These are phyloP conservation scores for Diaporthe vaccinii DNA, from an alignment of 2,329 filamentous ascomycete genomes.

Conservation along the genomic window DNA sequence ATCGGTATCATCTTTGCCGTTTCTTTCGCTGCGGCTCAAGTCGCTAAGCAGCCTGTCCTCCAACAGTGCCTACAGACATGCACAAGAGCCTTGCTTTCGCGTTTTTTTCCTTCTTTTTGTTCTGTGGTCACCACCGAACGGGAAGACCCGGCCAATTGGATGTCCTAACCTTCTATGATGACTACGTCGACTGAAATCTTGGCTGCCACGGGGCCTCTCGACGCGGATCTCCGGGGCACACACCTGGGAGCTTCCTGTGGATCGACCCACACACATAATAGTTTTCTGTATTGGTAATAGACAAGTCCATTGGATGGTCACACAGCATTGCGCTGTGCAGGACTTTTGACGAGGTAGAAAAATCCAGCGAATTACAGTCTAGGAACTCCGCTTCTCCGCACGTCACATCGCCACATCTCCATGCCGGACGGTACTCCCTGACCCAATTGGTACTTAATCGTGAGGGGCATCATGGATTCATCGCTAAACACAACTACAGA, in stretches of 20 bases:
- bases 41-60: background rate
- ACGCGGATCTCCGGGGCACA: too few species aligned
- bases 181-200: background rate
- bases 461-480: background rate
- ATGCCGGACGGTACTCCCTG: background rate
- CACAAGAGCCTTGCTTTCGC: background rate
- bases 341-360: background rate
- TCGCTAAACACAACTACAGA: background rate
- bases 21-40: too few species aligned
- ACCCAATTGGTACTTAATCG: too few species aligned
- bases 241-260: too few species aligned
- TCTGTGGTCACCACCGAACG: background rate
- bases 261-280: too few species aligned
- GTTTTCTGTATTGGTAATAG: too few species aligned
- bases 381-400: conserved; percentile 1
- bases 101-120: too few species aligned
- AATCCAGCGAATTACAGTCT: background rate
- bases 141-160: fast-evolving
- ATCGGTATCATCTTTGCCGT: background rate
- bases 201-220: background rate
- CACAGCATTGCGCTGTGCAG: background rate
- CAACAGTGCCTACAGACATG: background rate
- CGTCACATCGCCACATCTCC: background rate
- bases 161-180: background rate
- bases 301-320: background rate